Evolutionary conservation across 2,329 filamentous ascomycete genomes (phyloP).

Genomic region (Rhytidhysteron rufulum): DNA sequence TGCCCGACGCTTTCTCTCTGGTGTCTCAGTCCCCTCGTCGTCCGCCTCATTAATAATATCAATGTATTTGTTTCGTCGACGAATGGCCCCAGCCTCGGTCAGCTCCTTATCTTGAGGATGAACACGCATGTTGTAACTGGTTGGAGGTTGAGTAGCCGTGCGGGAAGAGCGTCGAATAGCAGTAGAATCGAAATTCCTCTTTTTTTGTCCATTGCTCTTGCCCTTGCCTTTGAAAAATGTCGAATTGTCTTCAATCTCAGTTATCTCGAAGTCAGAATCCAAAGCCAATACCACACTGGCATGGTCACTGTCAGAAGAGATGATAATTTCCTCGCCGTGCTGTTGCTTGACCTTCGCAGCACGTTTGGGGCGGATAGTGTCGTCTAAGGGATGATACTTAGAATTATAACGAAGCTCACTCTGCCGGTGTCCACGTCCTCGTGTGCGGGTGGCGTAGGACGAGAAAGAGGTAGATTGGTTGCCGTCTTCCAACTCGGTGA

Average conservation of each 20-base stretch:
- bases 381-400: not conserved
- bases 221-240: not conserved
- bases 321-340: not conserved
- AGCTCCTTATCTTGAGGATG: constrained; percentile 2
- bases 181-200: not conserved
- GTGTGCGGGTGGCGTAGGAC: not conserved
- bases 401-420: not conserved
- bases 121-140: not conserved
- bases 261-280: not conserved
- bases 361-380: not conserved
- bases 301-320: not conserved
- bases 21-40: not conserved
- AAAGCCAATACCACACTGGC: not conserved
- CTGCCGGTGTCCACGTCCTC: not conserved
- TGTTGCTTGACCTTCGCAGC: not conserved
- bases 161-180: constrained; percentile 2
- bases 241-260: not conserved
- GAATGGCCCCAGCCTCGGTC: not conserved
- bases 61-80: not conserved
- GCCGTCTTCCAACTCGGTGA: not conserved
- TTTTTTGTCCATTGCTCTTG: not conserved
- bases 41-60: not conserved
- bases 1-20: not conserved
- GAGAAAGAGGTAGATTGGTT: not conserved
- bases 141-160: not conserved